phyloP scores from a whole-genome alignment of 192 early-diverging fungal species.

The Coemansia reversa region DNA sequence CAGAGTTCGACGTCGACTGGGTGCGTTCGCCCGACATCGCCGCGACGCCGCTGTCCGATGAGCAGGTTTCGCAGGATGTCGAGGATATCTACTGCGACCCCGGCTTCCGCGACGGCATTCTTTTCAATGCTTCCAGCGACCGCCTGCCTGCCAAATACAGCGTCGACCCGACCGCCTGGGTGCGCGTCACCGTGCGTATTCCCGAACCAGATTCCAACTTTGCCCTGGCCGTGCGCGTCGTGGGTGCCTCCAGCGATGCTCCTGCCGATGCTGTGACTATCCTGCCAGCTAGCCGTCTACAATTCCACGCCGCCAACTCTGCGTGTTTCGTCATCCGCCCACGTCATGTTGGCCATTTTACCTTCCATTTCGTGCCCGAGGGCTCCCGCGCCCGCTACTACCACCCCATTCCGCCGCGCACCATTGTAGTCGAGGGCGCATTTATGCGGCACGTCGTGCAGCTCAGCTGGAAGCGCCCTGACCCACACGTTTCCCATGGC shows the following conservation, averaged over 20 bases:
- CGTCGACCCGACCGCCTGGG: conserved; percentile 42
- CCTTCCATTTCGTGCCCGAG: conserved; percentile 48
- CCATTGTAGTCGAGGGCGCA: conserved; percentile 51
- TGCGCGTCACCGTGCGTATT: conserved; percentile 53
- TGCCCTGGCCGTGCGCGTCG: conserved; percentile 34
- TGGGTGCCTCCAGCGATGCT: conserved; percentile 25
- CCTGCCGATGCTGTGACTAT: conserved; percentile 15
- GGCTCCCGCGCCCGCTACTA: conserved; percentile 52
- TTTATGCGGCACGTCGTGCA: conserved; percentile 56
- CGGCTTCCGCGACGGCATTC: conserved; percentile 50
- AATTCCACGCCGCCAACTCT: conserved; percentile 24
- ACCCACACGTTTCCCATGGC: conserved; percentile 21
- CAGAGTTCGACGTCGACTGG: conserved; percentile 54
- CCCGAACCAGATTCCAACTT: conserved; percentile 42
- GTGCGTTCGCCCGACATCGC: conserved; percentile 28
- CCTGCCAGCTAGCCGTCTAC: conserved; percentile 28
- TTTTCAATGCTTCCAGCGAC: conserved; percentile 56
- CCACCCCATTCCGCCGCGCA: conserved; percentile 51
- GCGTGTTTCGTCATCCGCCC: conserved; percentile 52
- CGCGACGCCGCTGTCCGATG: conserved; percentile 40
- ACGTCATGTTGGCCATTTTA: conserved; percentile 42
- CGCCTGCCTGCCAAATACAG: conserved; percentile 49
- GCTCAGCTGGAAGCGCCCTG: conserved; percentile 42
- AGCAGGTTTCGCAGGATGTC: conserved; percentile 37
- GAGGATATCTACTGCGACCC: conserved; percentile 56